Evolutionary conservation across 768 basidiomycete genomes (phyloP).

Genomic region (Lactarius trivialis): DNA sequence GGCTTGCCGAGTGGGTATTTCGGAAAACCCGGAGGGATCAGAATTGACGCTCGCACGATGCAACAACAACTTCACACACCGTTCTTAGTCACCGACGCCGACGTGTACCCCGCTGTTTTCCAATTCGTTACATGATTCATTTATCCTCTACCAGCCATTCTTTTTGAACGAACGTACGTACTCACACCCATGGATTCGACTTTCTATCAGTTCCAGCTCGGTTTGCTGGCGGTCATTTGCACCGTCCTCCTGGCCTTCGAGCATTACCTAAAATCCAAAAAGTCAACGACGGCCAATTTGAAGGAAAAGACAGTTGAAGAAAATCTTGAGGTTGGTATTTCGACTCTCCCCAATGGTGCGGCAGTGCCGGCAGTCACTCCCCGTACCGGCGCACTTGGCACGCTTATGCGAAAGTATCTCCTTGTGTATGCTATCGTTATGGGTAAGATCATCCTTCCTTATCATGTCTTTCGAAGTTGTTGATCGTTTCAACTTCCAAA

Average conservation of each 20-base stretch:
- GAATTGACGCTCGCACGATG: background rate
- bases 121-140: background rate
- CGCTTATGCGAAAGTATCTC: constrained; percentile 22
- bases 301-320: constrained; percentile 12
- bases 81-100: background rate
- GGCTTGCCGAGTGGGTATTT: background rate
- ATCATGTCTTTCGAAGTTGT: background rate
- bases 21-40: background rate
- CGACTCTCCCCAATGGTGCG: background rate
- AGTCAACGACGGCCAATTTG: background rate
- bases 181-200: background rate
- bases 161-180: background rate
- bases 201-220: constrained; percentile 30
- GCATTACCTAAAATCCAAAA: constrained; percentile 23
- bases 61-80: background rate
- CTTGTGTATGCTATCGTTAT: constrained; percentile 21
- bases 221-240: constrained; percentile 24
- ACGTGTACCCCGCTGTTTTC: background rate
- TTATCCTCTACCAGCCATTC: background rate
- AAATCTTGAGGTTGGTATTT: constrained; percentile 10
- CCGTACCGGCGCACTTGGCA: constrained; percentile 15
- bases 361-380: background rate
- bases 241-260: constrained; percentile 22
- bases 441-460: background rate
- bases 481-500: constrained; percentile 25